These are phyloP conservation scores for Kurtzmaniella quercitrusa DNA, from an alignment of 1,139 yeast genomes.

Conservation along the genomic window DNA sequence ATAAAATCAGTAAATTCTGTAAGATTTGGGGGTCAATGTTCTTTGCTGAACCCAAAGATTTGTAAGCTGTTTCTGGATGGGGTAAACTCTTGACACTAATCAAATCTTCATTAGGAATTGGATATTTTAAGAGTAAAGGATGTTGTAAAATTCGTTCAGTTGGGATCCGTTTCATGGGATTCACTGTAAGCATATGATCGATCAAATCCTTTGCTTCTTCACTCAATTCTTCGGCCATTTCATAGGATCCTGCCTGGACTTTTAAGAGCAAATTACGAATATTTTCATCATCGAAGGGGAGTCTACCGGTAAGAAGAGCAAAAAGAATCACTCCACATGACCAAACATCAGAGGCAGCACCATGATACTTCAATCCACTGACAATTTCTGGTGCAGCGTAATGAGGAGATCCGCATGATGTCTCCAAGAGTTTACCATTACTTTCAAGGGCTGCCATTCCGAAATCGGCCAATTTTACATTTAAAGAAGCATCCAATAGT, in stretches of 20 bases:
- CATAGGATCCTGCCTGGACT: conserved; percentile 72
- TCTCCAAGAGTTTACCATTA: conserved; percentile 65
- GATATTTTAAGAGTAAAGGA: conserved; percentile 66
- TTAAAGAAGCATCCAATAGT: conserved; percentile 58
- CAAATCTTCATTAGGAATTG: conserved; percentile 47
- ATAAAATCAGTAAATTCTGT: conserved; percentile 64
- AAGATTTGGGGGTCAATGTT: conserved; percentile 61
- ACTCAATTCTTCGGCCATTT: conserved; percentile 66
- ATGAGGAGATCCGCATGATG: conserved; percentile 84
- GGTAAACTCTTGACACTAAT: conserved; percentile 53
- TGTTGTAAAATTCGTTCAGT: conserved; percentile 75
- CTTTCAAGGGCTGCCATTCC: conserved; percentile 86
- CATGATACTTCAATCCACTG: conserved; percentile 72
- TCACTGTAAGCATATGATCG: conserved; percentile 67
- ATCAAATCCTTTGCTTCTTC: conserved; percentile 70
- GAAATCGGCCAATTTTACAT: conserved; percentile 77
- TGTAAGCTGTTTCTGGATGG: conserved; percentile 57
- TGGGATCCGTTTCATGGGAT: conserved; percentile 70
- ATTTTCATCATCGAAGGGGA: conserved; percentile 80
- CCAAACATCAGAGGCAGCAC: conserved; percentile 84
- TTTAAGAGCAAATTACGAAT: conserved; percentile 64
- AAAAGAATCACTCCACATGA: conserved; percentile 79
- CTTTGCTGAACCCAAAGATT: conserved; percentile 42
- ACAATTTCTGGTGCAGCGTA: conserved; percentile 88
- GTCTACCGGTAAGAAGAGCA: conserved; percentile 72